phyloP scores from a whole-genome alignment of 352 stramenopile species.

The Globisporangium spinosum region DNA sequence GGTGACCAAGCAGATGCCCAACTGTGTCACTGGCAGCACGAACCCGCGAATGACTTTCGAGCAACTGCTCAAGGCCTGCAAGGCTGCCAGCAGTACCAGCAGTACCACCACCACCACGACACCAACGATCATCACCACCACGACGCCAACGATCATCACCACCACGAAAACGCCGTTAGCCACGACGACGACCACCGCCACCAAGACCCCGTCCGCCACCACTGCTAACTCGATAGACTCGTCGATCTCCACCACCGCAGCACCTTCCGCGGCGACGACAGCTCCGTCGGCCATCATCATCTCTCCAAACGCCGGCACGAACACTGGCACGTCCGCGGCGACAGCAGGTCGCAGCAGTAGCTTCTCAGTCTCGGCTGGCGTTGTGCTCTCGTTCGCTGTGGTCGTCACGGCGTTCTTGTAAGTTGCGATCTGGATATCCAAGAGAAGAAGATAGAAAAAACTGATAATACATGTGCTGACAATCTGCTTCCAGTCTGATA shows the following conservation, averaged over 20 bases:
- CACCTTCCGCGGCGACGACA: neutral
- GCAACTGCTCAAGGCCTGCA: neutral
- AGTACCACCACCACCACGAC: neutral
- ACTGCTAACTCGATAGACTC: neutral
- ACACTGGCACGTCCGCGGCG: too few species aligned
- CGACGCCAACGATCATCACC: neutral
- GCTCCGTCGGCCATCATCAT: too few species aligned
- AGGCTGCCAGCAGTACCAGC: neutral
- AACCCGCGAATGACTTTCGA: neutral
- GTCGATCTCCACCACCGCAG: neutral
- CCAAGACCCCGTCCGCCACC: neutral
- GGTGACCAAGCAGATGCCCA: neutral
- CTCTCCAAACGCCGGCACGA: too few species aligned
- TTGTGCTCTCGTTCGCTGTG: too few species aligned
- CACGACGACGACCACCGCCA: too few species aligned
- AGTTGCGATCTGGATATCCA: too few species aligned
- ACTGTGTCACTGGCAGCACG: neutral
- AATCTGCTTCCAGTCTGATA: too few species aligned
- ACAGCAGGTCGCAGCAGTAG: too few species aligned
- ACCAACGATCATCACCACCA: neutral
- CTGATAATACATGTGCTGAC: too few species aligned
- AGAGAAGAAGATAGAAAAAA: too few species aligned
- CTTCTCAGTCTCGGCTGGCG: too few species aligned
- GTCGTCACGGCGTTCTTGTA: too few species aligned
- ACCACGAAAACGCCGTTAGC: neutral